These are phyloP conservation scores for Geotrichum citri-aurantii DNA, from an alignment of 1,139 yeast species.

Conservation along the genomic window DNA sequence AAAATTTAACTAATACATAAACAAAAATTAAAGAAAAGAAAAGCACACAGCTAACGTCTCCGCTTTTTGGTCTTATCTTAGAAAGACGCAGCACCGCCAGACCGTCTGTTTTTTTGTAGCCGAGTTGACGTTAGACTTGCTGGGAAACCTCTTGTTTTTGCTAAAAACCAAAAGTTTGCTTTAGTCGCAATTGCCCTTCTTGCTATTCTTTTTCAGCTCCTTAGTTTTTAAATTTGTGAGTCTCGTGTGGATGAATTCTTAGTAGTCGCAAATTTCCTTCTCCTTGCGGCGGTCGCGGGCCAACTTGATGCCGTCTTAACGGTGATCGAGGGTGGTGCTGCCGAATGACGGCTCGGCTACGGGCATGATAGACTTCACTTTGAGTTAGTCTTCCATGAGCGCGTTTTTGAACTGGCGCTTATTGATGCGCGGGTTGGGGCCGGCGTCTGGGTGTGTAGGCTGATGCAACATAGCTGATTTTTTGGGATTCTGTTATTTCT, in stretches of 20 bases:
- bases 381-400: constrained; percentile 89
- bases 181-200: constrained; percentile 43
- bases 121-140: constrained; percentile 19
- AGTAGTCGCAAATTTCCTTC: constrained; percentile 70
- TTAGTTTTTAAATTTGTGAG: constrained; percentile 71
- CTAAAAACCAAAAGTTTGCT: constrained; percentile 73
- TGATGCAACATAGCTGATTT: constrained; percentile 68
- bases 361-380: constrained; percentile 76
- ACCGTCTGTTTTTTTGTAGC: constrained; percentile 23
- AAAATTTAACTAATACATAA: constrained; percentile 31
- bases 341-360: constrained; percentile 83
- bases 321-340: constrained; percentile 76
- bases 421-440: constrained; percentile 22
- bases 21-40: not conserved
- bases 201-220: constrained; percentile 48
- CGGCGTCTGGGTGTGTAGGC: constrained; percentile 36
- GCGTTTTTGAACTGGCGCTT: constrained; percentile 54
- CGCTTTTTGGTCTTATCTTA: constrained; percentile 31
- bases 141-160: constrained; percentile 82
- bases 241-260: constrained; percentile 88
- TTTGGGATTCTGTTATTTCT: constrained; percentile 76
- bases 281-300: constrained; percentile 70
- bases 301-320: constrained; percentile 87
- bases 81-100: constrained; percentile 21
- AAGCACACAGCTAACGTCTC: constrained; percentile 12